Base-by-base conservation (phyloP, 2,329 filamentous ascomycete species). In the Rosellinia necatrix region DNA sequence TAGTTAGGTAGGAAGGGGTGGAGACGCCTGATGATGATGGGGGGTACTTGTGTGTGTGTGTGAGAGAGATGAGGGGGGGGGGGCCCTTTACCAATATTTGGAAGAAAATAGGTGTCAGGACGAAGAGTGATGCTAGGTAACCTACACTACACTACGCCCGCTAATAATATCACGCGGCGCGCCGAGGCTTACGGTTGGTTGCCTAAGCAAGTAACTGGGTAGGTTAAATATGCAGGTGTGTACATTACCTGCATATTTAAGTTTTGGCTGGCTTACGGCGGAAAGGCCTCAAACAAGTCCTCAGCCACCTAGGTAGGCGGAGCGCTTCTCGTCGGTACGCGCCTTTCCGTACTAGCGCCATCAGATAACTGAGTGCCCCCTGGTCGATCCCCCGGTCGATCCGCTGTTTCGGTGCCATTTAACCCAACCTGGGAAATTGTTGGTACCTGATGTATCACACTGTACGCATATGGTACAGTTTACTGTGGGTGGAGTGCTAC, bases 361-460 rank as follows among this genome's bases (percentile, higher is more conserved):
- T 61, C 59, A 57, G 59, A 61, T 61, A 61, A 61, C 40, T 37
- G 13, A 25, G 12, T 9, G n/a, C n/a, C n/a, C n/a, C n/a, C n/a
- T n/a, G n/a, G n/a, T n/a, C n/a, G n/a, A n/a, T 42, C 21, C 38
- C 24, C 24, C 19, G 17, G 43, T 19, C 15, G 30, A 38, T 13
- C 30, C 46, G 46, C 12, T 17, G 25, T 9, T 35, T 52, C 29
- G 47, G 40, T n/a, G 25, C 29, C 15, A 29, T 44, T 22, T 44
- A 44, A n/a, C n/a, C n/a, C n/a, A n/a, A n/a, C n/a, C n/a, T n/a
- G n/a, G n/a, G n/a, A n/a, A n/a, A n/a, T n/a, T n/a, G n/a, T n/a
- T n/a, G n/a, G n/a, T n/a, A n/a, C n/a, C n/a, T n/a, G n/a, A n/a
- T n/a, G n/a, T n/a, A n/a, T n/a, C n/a, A n/a, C n/a, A n/a, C n/a